These are phyloP conservation scores for Turnera subulata DNA, from an alignment of 345 rosid species.

Conservation along the genomic window DNA sequence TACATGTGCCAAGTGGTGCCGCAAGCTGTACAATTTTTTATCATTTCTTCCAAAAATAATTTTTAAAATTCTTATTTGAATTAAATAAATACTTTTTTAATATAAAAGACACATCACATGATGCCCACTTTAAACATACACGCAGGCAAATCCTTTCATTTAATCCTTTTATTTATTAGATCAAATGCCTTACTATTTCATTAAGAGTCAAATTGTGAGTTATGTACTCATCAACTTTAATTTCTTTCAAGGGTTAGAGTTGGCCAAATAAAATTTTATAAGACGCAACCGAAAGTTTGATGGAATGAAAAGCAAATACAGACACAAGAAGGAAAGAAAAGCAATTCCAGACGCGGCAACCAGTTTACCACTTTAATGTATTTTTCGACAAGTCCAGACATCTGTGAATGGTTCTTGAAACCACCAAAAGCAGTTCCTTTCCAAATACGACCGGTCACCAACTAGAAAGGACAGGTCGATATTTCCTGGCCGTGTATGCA, in stretches of 20 bases:
- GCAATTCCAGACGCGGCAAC: neutral
- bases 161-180: conserved; percentile 82
- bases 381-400: conserved; percentile 97
- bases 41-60: no score
- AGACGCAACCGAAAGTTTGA: neutral
- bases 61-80: no score
- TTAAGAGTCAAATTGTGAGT: conserved; percentile 54
- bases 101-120: no score
- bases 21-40: no score
- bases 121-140: conserved; percentile 61
- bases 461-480: conserved; percentile 91
- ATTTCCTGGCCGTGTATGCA: conserved; percentile 99
- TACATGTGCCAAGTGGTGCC: no score
- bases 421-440: conserved; percentile 99
- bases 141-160: conserved; percentile 88
- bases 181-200: conserved; percentile 84
- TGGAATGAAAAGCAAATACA: no score
- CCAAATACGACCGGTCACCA: conserved; percentile 99
- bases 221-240: conserved; percentile 68
- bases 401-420: conserved; percentile 97
- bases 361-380: conserved; percentile 73
- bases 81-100: no score
- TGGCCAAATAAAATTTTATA: neutral
- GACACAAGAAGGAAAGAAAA: neutral
- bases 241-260: conserved; percentile 39